A percentile compares a stretch with the other conserved stretches of the same genome.
phyloP scores from a whole-genome alignment of 441 rosid genomes.

The Jatropha podagrica region DNA sequence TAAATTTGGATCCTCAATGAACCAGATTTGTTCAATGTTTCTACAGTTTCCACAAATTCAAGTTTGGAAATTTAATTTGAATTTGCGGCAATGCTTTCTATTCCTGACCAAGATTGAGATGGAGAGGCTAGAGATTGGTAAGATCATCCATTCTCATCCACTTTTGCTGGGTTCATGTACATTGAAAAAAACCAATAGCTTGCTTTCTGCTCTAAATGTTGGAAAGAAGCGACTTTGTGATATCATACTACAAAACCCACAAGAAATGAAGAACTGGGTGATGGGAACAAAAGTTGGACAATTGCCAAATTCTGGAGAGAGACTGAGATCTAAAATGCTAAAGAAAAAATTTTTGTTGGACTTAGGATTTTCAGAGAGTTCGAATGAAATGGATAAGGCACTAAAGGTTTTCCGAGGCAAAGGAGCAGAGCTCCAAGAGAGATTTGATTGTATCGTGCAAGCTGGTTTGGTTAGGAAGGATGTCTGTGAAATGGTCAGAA shows the following conservation, averaged over 20 bases:
- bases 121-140: constrained; percentile 50
- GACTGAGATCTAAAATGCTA: constrained; percentile 37
- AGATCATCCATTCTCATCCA: constrained; percentile 46
- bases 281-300: constrained; percentile 43
- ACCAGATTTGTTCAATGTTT: constrained; percentile 46
- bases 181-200: constrained; percentile 59
- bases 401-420: constrained; percentile 57
- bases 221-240: constrained; percentile 63
- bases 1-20: constrained; percentile 57
- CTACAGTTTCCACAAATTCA: constrained; percentile 44
- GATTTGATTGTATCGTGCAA: constrained; percentile 56
- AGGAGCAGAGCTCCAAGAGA: constrained; percentile 63
- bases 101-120: constrained; percentile 66
- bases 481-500: constrained; percentile 50
- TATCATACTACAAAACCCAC: constrained; percentile 59
- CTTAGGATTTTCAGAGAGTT: constrained; percentile 54
- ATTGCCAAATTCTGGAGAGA: constrained; percentile 37
- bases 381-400: constrained; percentile 43
- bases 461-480: constrained; percentile 56
- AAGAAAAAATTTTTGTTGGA: constrained; percentile 61
- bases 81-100: constrained; percentile 53
- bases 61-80: constrained; percentile 48
- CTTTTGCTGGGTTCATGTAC: constrained; percentile 47
- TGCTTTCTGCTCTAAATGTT: constrained; percentile 46
- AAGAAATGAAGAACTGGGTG: constrained; percentile 65